These are phyloP conservation scores for Ganoderma leucocontextum DNA, from an alignment of 1,284 basidiomycete species.

Conservation along the genomic window DNA sequence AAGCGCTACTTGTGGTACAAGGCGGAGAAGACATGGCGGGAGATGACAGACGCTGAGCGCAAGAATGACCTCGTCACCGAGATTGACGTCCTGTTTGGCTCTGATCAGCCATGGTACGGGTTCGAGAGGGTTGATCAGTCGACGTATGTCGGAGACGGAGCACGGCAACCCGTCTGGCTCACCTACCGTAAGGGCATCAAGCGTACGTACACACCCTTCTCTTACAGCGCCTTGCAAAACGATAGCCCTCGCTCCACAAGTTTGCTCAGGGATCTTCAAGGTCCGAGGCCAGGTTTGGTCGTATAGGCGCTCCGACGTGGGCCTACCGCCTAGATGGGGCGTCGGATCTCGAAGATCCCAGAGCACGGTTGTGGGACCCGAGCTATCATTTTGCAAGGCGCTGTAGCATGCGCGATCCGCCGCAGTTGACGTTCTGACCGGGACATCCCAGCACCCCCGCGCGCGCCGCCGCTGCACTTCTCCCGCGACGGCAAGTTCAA, in stretches of 20 bases:
- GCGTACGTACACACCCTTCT: conserved; percentile 49
- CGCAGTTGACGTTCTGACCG: neutral
- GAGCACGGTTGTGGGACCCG: too few species aligned
- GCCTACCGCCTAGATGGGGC: too few species aligned
- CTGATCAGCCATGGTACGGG: conserved; percentile 83
- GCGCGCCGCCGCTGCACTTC: conserved; percentile 81
- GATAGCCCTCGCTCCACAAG: too few species aligned
- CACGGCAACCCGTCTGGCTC: conserved; percentile 60
- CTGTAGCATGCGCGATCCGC: neutral
- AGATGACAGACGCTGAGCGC: conserved; percentile 67
- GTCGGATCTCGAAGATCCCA: too few species aligned
- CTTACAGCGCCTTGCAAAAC: too few species aligned
- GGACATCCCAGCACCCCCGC: conserved; percentile 61
- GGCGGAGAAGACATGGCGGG: conserved; percentile 63
- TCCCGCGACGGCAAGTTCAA: conserved; percentile 85
- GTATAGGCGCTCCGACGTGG: too few species aligned
- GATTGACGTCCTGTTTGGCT: conserved; percentile 86
- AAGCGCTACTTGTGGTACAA: conserved; percentile 80
- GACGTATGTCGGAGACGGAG: conserved; percentile 45
- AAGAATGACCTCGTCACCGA: conserved; percentile 80
- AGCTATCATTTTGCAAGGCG: too few species aligned
- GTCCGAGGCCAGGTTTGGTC: too few species aligned
- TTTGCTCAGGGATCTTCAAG: too few species aligned
- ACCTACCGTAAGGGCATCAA: conserved; percentile 73
- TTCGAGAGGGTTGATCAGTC: conserved; percentile 76